Base-by-base conservation (phyloP, 441 rosid species). In the Eutrema salsugineum region DNA sequence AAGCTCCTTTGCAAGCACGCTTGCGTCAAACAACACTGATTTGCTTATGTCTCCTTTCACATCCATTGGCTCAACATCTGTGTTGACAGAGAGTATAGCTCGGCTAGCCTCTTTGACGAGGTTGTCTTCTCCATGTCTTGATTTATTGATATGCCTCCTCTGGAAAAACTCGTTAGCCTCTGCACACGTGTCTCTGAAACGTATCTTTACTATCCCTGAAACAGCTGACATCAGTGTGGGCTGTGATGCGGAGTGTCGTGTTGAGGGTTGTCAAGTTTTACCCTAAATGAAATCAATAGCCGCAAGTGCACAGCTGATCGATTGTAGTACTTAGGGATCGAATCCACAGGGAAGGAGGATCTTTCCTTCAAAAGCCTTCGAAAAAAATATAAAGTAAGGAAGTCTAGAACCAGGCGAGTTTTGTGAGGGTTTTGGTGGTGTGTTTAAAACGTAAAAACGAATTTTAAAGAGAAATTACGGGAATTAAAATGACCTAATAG, bases 31-130 rank as follows among this genome's bases (percentile, higher is more conserved):
- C 39, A 83, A 3, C 42, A 77, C 81, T 0, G 79, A 83, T 44
- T 83, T 81, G 80, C 84, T 79, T 67, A 40, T 57, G 60, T 79
- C 87, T 58, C 80, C 83, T 61, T 77, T 79, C n/a, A 79, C 78
- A 3, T 6, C 9, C 15, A 50, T 30, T 0, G 78, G 79, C 3
- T 36, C 49, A 22, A 65, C 67, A 0, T 42, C 15, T 6, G 74
- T 78, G 14, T 76, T 30, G 28, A 78, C 79, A 12, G 30, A 6
- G 19, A 65, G 71, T 1, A 83, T 27, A 65, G 38, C 70, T 0
- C 1, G 0, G 32, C 71, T 12, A 0, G 83, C 81, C 56, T 63
- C 33, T 22, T 16, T 63, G 39, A 63, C 11, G 2, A 43, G 24
- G 0, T 22, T 5, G 0, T 36, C 30, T 16, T 22, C 30, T 40